phyloP scores from a whole-genome alignment of 2,329 filamentous ascomycete genomes.

The Fusarium nisikadoi region DNA sequence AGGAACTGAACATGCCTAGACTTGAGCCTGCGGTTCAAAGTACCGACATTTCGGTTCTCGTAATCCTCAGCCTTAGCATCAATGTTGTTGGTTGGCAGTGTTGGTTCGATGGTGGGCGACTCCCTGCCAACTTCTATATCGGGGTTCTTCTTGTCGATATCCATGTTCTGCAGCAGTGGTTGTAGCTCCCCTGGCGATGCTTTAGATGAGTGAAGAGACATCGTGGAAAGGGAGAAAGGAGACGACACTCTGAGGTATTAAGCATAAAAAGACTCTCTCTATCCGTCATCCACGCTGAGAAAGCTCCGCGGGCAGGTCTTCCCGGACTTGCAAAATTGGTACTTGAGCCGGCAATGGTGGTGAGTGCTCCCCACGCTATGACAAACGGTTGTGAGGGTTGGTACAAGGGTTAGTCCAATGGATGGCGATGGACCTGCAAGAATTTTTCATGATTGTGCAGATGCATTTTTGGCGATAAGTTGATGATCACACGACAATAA shows the following conservation, averaged over 20 bases:
- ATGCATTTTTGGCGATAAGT: neutral
- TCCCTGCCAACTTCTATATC: slow-evolving; percentile 23
- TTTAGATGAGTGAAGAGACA: neutral
- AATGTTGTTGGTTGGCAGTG: slow-evolving; percentile 5
- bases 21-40: slow-evolving; percentile 50
- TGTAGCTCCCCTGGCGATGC: neutral
- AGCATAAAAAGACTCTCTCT: neutral
- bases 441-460: neutral
- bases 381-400: neutral
- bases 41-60: slow-evolving; percentile 26
- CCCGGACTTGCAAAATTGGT: neutral
- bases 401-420: neutral
- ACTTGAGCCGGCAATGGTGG: neutral
- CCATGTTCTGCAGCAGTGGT: slow-evolving; percentile 1
- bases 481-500: neutral
- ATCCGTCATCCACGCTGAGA: neutral
- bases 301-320: neutral
- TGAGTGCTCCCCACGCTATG: slow-evolving; percentile 3
- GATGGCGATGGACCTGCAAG: neutral
- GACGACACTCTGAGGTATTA: neutral
- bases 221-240: neutral
- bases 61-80: slow-evolving; percentile 16
- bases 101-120: slow-evolving; percentile 20
- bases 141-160: slow-evolving; percentile 5
- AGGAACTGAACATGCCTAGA: slow-evolving; percentile 70